phyloP scores from a whole-genome alignment of 306 rosid genomes.

The Vigna angularis region DNA sequence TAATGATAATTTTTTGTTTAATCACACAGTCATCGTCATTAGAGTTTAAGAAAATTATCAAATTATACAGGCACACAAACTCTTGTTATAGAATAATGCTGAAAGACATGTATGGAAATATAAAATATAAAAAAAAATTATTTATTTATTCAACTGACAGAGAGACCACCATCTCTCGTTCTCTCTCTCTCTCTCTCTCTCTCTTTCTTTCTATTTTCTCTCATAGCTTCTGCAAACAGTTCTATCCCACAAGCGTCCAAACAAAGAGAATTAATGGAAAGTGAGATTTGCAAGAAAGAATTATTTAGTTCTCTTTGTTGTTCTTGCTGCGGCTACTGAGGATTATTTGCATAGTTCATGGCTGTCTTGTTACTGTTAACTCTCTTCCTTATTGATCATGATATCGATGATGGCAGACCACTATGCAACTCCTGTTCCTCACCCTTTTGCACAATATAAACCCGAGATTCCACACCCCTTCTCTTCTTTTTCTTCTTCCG shows the following conservation, averaged over 20 bases:
- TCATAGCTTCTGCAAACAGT: slow-evolving; percentile 54
- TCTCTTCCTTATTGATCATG: slow-evolving; percentile 21
- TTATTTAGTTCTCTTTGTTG: slow-evolving; percentile 39
- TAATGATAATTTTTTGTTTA: background rate
- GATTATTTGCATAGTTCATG: slow-evolving; percentile 53
- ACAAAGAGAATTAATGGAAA: slow-evolving; percentile 88
- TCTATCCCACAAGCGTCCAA: slow-evolving; percentile 89
- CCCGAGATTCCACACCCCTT: slow-evolving; percentile 27
- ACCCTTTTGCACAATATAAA: slow-evolving; percentile 36
- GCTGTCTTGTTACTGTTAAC: slow-evolving; percentile 49
- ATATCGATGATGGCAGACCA: slow-evolving; percentile 51
- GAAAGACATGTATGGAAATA: slow-evolving; percentile 11
- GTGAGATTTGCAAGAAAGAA: slow-evolving; percentile 75
- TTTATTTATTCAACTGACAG: slow-evolving; percentile 55
- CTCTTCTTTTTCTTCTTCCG: slow-evolving; percentile 29
- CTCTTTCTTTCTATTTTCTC: slow-evolving; percentile 42
- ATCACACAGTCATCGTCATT: slow-evolving; percentile 12
- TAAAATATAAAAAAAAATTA: background rate
- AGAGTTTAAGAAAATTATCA: slow-evolving; percentile 9
- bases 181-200: slow-evolving; percentile 33
- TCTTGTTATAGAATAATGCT: slow-evolving; percentile 35
- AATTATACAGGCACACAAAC: background rate
- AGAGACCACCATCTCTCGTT: slow-evolving; percentile 63
- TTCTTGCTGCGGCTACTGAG: slow-evolving; percentile 16
- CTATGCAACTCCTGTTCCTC: slow-evolving; percentile 8